Evolutionary conservation across 345 rosid genomes (phyloP).

Genomic region (Odontarrhena argentea): DNA sequence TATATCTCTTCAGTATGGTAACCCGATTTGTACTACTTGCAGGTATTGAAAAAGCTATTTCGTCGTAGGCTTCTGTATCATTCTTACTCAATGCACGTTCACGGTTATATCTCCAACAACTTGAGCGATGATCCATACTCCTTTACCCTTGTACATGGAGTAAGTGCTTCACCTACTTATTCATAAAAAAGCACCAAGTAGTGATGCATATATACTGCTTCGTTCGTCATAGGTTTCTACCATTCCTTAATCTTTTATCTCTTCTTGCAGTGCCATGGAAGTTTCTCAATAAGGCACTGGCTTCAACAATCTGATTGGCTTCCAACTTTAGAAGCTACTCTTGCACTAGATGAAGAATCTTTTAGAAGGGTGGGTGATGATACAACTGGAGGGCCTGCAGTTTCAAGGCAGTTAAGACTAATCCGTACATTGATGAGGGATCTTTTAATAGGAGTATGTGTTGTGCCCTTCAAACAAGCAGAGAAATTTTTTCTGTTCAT

Average conservation of each 20-base stretch:
- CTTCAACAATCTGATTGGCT: conserved; percentile 96
- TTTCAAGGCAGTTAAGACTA: conserved; percentile 80
- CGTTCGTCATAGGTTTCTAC: background rate
- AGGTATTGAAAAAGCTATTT: conserved; percentile 87
- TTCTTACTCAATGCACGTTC: conserved; percentile 96
- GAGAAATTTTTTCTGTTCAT: conserved; percentile 6
- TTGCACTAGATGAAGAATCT: conserved; percentile 91
- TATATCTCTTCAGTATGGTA: conserved; percentile 3
- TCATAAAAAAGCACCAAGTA: background rate
- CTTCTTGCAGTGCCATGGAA: conserved; percentile 77
- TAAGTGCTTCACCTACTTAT: conserved; percentile 37
- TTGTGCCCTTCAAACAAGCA: conserved; percentile 10
- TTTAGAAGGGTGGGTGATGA: conserved; percentile 88
- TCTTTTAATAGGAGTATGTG: conserved; percentile 88
- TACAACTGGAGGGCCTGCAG: conserved; percentile 94
- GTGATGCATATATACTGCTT: background rate
- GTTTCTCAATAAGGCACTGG: conserved; percentile 94
- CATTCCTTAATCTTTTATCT: background rate
- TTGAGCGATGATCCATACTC: conserved; percentile 46
- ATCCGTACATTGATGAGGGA: conserved; percentile 85
- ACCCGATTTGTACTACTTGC: conserved; percentile 28
- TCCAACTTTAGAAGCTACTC: conserved; percentile 92
- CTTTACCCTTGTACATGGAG: conserved; percentile 88
- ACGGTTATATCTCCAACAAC: conserved; percentile 64
- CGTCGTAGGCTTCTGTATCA: conserved; percentile 77